phyloP scores from a whole-genome alignment of 495 filamentous ascomycete genomes.

The Pseudoneurospora amorphoporcata region DNA sequence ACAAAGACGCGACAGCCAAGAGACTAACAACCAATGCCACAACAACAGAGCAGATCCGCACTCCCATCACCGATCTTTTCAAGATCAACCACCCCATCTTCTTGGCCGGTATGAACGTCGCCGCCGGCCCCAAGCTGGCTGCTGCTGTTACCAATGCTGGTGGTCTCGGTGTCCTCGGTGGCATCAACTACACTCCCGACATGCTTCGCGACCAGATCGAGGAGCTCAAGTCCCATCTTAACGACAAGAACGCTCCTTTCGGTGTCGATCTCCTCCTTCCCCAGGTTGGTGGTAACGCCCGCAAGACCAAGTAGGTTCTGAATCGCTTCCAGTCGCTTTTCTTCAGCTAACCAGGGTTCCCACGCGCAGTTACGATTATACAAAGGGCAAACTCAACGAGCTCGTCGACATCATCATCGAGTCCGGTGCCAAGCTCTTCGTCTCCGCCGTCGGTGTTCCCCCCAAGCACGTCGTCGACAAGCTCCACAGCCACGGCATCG shows the following conservation, averaged over 20 bases:
- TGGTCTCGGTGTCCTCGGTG: conserved; percentile 91
- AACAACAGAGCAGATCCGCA: conserved; percentile 68
- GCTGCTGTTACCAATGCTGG: conserved; percentile 96
- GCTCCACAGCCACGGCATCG: conserved; percentile 74
- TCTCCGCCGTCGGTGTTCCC: conserved; percentile 91
- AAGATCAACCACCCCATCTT: conserved; percentile 95
- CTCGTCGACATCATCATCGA: conserved; percentile 88
- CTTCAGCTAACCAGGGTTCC: conserved; percentile 4
- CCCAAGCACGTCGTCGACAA: conserved; percentile 79
- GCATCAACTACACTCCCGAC: conserved; percentile 91
- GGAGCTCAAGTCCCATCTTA: conserved; percentile 82
- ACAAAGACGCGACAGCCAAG: background rate
- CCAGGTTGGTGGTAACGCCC: conserved; percentile 84
- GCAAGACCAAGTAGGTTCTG: conserved; percentile 77
- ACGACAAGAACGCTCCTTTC: conserved; percentile 96
- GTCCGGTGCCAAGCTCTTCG: conserved; percentile 82
- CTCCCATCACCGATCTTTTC: conserved; percentile 84
- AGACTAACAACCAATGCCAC: conserved; percentile 13
- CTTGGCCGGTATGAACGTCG: conserved; percentile 98
- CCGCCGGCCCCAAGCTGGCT: conserved; percentile 91
- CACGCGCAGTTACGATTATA: conserved; percentile 84
- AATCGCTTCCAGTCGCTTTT: background rate
- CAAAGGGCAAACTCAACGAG: conserved; percentile 92
- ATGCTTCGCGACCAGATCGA: conserved; percentile 93
- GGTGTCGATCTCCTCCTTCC: conserved; percentile 92